Evolutionary conservation across 2,329 filamentous ascomycete genomes (phyloP).

Genomic region (Pseudocercospora ulei): DNA sequence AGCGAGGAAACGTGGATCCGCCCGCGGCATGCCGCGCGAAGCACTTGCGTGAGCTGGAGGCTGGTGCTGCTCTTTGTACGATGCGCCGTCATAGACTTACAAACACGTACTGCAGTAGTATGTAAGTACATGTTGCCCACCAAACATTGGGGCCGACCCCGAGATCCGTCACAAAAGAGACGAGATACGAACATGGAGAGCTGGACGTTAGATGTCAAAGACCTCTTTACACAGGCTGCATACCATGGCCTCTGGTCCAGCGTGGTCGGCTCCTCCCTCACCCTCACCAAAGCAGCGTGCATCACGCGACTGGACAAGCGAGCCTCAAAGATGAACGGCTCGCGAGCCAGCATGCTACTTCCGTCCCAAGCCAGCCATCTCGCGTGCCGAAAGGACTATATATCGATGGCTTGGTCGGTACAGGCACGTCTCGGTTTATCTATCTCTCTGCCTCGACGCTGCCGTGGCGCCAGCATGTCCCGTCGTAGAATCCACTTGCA

Average conservation of each 20-base stretch:
- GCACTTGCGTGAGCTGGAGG: neutral
- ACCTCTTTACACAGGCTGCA: conserved; percentile 22
- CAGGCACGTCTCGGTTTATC: conserved; percentile 67
- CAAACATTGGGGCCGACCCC: too few species aligned
- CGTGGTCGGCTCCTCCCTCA: conserved; percentile 20
- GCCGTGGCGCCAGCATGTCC: conserved; percentile 38
- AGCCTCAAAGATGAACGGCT: conserved; percentile 24
- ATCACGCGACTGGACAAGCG: conserved; percentile 21
- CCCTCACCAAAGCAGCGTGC: conserved; percentile 21
- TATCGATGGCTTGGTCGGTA: conserved; percentile 67
- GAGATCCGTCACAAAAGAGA: neutral
- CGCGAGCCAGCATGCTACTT: conserved; percentile 6
- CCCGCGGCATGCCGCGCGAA: too few species aligned
- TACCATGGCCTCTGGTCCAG: conserved; percentile 23
- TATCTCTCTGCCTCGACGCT: conserved; percentile 64
- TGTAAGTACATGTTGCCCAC: too few species aligned
- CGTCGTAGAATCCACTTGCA: conserved; percentile 63
- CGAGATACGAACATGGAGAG: neutral
- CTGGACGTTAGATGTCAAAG: conserved; percentile 15
- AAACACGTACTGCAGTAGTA: too few species aligned
- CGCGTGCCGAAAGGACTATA: conserved; percentile 47
- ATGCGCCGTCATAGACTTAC: too few species aligned
- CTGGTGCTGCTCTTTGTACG: too few species aligned
- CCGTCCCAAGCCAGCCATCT: conserved; percentile 1
- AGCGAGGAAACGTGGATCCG: too few species aligned